Percentiles rank a stretch among this genome's conserved stretches.
Evolutionary conservation across 2,329 filamentous ascomycete species (phyloP).

Genomic region (Mycosphaerella sp.): DNA sequence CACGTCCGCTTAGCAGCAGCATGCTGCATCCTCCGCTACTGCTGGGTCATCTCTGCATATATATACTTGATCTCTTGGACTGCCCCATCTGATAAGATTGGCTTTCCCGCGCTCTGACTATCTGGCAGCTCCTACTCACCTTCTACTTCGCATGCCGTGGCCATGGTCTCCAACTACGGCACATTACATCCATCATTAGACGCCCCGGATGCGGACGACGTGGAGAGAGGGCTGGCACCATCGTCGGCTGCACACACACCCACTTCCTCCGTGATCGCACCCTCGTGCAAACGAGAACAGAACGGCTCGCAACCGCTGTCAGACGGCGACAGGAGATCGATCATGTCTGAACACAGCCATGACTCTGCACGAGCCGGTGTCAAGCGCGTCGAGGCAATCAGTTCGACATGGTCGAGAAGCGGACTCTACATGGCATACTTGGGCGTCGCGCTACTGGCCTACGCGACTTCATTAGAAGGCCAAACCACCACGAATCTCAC

Average conservation of each 20-base stretch:
- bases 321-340: constrained; percentile 20
- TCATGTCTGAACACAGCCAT: constrained; percentile 25
- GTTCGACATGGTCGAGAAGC: constrained; percentile 44
- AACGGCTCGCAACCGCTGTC: constrained; percentile 14
- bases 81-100: background rate
- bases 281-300: constrained; percentile 19
- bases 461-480: constrained; percentile 60
- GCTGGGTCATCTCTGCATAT: background rate
- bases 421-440: constrained; percentile 45
- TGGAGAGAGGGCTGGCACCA: constrained; percentile 14
- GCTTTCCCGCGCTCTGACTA: constrained; percentile 7
- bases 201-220: constrained; percentile 11
- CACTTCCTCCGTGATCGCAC: constrained; percentile 11
- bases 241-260: constrained; percentile 11
- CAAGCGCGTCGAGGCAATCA: constrained; percentile 45
- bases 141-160: background rate
- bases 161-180: constrained; percentile 20
- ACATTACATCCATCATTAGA: constrained; percentile 14
- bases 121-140: background rate
- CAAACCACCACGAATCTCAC: constrained; percentile 57
- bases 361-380: constrained; percentile 43
- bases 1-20: constrained; percentile 3
- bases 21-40: background rate
- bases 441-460: constrained; percentile 46
- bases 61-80: constrained; percentile 2